Conservation (phyloP, 768 basidiomycete genomes). For the Boletus eberwhitei region DNA sequence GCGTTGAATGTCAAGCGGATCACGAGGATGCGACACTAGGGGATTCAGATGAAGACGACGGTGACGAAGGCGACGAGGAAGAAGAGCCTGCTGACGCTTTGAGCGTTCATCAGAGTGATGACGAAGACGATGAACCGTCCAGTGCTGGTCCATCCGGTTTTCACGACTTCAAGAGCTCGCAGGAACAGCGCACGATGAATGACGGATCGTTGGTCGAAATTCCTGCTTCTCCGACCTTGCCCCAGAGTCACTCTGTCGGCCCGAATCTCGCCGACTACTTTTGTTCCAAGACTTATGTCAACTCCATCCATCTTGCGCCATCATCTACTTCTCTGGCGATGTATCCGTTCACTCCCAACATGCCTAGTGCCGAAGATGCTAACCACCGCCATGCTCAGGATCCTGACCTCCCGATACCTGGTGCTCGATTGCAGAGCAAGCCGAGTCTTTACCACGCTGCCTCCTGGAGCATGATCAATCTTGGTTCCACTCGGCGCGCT, state of each 20-base stretch:
- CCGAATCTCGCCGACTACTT: constrained; percentile 1
- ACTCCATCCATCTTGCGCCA: constrained; percentile 2
- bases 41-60: constrained; percentile 36
- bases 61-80: constrained; percentile 32
- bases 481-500: constrained; percentile 35
- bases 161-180: constrained; percentile 1
- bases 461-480: constrained; percentile 64
- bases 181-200: constrained; percentile 11
- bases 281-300: constrained; percentile 7
- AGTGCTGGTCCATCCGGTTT: constrained; percentile 19
- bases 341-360: constrained; percentile 19
- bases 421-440: constrained; percentile 15
- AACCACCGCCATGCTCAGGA: background rate
- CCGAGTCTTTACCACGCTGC: constrained; percentile 56
- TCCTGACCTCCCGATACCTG: constrained; percentile 3
- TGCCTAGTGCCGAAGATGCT: constrained; percentile 5
- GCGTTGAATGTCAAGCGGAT: constrained; percentile 21
- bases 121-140: constrained; percentile 30
- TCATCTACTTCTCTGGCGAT: constrained; percentile 8
- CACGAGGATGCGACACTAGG: constrained; percentile 18
- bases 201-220: background rate
- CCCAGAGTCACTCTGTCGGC: background rate
- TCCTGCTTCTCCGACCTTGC: constrained; percentile 1
- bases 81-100: constrained; percentile 37
- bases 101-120: constrained; percentile 36